Conservation (phyloP, 805 yeast genomes). For the Candida cerambycidarum region DNA sequence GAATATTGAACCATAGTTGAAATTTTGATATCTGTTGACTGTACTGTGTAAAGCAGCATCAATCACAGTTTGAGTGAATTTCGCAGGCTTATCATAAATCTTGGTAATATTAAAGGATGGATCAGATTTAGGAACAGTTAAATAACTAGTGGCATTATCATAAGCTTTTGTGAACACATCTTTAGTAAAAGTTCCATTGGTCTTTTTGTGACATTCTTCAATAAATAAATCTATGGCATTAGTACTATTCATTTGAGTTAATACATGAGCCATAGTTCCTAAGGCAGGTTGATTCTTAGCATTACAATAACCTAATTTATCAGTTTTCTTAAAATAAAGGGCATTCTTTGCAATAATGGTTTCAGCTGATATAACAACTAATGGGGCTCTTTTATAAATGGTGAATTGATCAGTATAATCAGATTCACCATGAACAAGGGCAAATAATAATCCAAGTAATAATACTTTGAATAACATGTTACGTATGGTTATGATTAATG, state of each 20-base stretch:
- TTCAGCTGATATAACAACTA: constrained; percentile 29
- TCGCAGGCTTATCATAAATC: constrained; percentile 37
- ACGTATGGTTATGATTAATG: neutral
- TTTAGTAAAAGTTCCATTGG: constrained; percentile 25
- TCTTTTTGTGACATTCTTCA: constrained; percentile 22
- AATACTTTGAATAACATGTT: neutral
- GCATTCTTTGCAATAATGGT: constrained; percentile 25
- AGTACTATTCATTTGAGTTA: constrained; percentile 17
- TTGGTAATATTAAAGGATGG: constrained; percentile 27
- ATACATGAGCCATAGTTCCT: constrained; percentile 39
- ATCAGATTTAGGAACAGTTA: constrained; percentile 30
- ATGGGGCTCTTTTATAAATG: constrained; percentile 23
- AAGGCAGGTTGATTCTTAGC: constrained; percentile 36
- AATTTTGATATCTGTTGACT: constrained; percentile 28
- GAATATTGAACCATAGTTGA: constrained; percentile 41
- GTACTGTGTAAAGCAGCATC: constrained; percentile 27
- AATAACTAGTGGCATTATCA: constrained; percentile 41
- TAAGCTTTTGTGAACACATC: constrained; percentile 35
- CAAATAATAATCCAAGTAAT: neutral
- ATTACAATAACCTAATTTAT: constrained; percentile 33
- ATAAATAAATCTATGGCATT: constrained; percentile 25
- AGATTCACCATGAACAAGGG: neutral
- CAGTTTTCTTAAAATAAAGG: constrained; percentile 23
- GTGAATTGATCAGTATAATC: constrained; percentile 5
- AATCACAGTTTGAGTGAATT: constrained; percentile 24